A percentile compares a stretch with the other conserved stretches of the same genome.
Conservation (phyloP, 1,284 basidiomycete genomes). For the Neonothopanus nambi region DNA sequence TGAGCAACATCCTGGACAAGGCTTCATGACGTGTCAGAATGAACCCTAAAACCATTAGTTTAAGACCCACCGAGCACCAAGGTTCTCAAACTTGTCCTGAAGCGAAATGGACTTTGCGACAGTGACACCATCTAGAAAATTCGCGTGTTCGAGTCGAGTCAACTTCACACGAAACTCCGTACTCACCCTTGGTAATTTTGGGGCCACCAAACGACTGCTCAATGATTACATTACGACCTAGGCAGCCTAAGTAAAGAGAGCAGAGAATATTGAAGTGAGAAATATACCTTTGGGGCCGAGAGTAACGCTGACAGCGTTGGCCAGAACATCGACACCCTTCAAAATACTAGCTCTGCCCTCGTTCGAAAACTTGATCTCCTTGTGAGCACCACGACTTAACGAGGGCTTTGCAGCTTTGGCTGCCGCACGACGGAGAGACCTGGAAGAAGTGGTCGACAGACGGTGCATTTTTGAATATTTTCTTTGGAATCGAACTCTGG, state of each 20-base stretch:
- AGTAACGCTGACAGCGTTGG: constrained; percentile 93
- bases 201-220: constrained; percentile 97
- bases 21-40: constrained; percentile 38
- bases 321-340: constrained; percentile 94
- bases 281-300: constrained; percentile 90
- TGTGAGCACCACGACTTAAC: constrained; percentile 76
- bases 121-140: constrained; percentile 85
- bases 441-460: constrained; percentile 44
- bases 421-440: constrained; percentile 47
- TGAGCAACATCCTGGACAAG: constrained; percentile 94
- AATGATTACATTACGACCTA: constrained; percentile 97
- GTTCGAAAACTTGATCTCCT: constrained; percentile 97
- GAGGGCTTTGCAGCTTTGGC: constrained; percentile 39
- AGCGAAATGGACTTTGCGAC: constrained; percentile 94
- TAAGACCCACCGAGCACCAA: constrained; percentile 86
- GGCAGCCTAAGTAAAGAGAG: constrained; percentile 16
- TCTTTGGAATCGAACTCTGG: constrained; percentile 7
- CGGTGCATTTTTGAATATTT: constrained; percentile 47
- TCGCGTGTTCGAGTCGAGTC: neutral
- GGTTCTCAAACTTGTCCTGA: constrained; percentile 99
- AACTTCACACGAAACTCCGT: neutral
- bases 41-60: neutral
- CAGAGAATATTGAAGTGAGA: neutral
- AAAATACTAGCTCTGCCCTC: constrained; percentile 94
- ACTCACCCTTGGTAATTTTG: constrained; percentile 93